Conservation (phyloP, 2,329 filamentous ascomycete species). For the Setomelanomma holmii region DNA sequence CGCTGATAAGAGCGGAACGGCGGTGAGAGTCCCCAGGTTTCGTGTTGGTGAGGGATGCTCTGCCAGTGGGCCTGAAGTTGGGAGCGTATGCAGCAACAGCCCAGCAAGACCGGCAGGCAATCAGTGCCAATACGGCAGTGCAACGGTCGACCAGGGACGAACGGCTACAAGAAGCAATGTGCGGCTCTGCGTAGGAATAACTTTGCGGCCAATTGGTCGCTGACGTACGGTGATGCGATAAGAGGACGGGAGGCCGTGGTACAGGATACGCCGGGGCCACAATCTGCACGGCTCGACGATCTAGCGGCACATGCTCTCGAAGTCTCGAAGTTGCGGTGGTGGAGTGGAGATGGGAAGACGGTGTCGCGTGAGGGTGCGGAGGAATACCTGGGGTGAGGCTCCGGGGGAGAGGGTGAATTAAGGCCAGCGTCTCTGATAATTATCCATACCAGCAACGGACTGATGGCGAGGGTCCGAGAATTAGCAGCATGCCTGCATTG, state of each 20-base stretch:
- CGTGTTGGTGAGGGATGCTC: conserved; percentile 10
- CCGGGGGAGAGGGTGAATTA: conserved; percentile 18
- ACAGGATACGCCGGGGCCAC: conserved; percentile 40
- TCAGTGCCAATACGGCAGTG: conserved; percentile 25
- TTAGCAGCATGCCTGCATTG: not conserved
- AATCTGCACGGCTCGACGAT: conserved; percentile 21
- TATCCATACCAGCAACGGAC: conserved; percentile 2
- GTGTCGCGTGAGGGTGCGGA: conserved; percentile 24
- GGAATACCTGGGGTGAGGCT: conserved; percentile 19
- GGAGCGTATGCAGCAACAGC: conserved; percentile 14
- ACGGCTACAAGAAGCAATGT: conserved; percentile 21
- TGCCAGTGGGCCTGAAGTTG: conserved; percentile 11
- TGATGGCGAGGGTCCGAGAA: conserved; percentile 4
- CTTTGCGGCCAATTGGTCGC: conserved; percentile 41
- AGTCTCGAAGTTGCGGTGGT: conserved; percentile 6
- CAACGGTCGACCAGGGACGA: conserved; percentile 24
- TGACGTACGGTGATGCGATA: conserved; percentile 42
- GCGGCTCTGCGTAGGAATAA: conserved; percentile 33
- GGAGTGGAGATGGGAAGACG: conserved; percentile 1
- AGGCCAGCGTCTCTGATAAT: conserved; percentile 19
- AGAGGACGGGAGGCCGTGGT: conserved; percentile 38
- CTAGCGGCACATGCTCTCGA: conserved; percentile 29
- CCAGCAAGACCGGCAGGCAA: conserved; percentile 16
- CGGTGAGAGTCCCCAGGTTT: conserved; percentile 19
- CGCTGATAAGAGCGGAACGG: conserved; percentile 24